Percentiles rank a stretch among this genome's conserved stretches.
These are phyloP conservation scores for Dissophora globulifera DNA, from an alignment of 192 early-diverging fungal species.

Conservation along the genomic window DNA sequence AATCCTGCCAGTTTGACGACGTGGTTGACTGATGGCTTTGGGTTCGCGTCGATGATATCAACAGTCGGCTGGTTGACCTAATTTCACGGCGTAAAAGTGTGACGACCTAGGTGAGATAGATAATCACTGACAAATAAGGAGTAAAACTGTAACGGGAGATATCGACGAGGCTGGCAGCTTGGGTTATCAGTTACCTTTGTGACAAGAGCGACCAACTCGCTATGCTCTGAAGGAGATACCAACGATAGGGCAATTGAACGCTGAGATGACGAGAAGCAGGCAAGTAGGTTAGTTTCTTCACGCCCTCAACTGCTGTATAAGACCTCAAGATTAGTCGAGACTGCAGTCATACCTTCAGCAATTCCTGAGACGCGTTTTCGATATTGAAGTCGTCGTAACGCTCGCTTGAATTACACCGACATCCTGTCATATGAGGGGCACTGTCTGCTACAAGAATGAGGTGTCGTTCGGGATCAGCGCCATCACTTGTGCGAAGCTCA, in stretches of 20 bases:
- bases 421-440: constrained; percentile 55
- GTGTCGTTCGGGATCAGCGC: constrained; percentile 55
- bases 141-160: no score
- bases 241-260: constrained; percentile 35
- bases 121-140: no score
- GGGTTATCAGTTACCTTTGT: constrained; percentile 38
- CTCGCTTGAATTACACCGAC: constrained; percentile 59
- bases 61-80: constrained; percentile 45
- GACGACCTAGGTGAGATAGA: no score
- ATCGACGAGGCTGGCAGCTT: constrained; percentile 12
- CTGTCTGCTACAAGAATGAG: constrained; percentile 68
- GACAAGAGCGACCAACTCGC: constrained; percentile 28
- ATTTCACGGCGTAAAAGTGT: background rate
- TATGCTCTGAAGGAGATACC: constrained; percentile 30
- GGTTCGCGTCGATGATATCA: constrained; percentile 38
- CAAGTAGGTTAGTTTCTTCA: constrained; percentile 10
- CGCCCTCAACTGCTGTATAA: no score
- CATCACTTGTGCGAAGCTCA: constrained; percentile 11
- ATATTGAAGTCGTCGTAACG: constrained; percentile 63
- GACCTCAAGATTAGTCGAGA: no score
- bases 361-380: constrained; percentile 54
- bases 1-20: constrained; percentile 63
- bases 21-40: constrained; percentile 38
- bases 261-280: constrained; percentile 43
- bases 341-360: constrained; percentile 67